These are phyloP conservation scores for Xylaria sp. DNA, from an alignment of 2,329 filamentous ascomycete species.

Conservation along the genomic window DNA sequence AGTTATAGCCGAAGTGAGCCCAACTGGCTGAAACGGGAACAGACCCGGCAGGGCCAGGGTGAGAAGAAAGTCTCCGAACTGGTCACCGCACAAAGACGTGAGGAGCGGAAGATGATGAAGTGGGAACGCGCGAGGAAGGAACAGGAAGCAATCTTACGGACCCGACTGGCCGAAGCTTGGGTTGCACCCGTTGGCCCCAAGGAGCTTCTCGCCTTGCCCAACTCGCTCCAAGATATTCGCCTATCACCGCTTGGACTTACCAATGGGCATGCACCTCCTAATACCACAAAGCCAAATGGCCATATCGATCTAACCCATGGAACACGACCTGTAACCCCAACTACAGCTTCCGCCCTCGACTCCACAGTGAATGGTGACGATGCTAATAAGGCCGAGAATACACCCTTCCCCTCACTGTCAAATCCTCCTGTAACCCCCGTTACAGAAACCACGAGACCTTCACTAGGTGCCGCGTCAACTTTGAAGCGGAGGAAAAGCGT, in stretches of 20 bases:
- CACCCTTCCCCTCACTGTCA: conserved; percentile 12
- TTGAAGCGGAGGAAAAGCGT: conserved; percentile 66
- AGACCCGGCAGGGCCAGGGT: conserved; percentile 69
- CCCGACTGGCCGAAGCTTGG: conserved; percentile 55
- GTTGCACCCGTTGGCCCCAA: conserved; percentile 53
- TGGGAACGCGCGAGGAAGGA: conserved; percentile 90
- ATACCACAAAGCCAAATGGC: not conserved
- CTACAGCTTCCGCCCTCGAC: not conserved
- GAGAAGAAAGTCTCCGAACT: conserved; percentile 79
- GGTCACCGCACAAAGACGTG: conserved; percentile 74
- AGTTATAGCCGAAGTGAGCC: conserved; percentile 92
- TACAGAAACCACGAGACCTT: not conserved
- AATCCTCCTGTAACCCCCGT: conserved; percentile 17
- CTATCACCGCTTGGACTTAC: conserved; percentile 20
- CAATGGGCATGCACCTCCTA: conserved; percentile 17
- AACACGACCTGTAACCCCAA: not conserved
- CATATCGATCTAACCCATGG: not conserved
- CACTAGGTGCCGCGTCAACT: conserved; percentile 20
- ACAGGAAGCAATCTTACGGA: conserved; percentile 80
- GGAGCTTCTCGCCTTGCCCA: conserved; percentile 61
- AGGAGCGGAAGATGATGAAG: conserved; percentile 84
- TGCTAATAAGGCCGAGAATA: not conserved
- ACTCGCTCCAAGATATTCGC: conserved; percentile 53
- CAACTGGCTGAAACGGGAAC: conserved; percentile 86
- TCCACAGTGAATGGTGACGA: not conserved